Percentiles rank a stretch among this genome's conserved stretches.
These are phyloP conservation scores for Trametes villosa DNA, from an alignment of 768 basidiomycete species.

Conservation along the genomic window DNA sequence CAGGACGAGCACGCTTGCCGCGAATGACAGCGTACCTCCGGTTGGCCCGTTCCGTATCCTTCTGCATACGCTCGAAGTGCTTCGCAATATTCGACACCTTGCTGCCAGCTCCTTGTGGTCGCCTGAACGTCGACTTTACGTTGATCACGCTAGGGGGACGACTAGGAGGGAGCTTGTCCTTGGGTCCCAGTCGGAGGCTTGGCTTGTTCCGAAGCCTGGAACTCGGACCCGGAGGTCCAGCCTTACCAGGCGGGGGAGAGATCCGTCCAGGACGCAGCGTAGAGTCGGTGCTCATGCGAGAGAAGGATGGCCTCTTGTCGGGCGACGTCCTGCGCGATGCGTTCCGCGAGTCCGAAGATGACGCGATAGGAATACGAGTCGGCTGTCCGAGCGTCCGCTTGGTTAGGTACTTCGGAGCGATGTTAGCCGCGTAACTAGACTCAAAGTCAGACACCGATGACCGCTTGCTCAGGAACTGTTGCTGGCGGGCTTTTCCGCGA, in stretches of 20 bases:
- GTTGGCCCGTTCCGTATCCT: constrained; percentile 74
- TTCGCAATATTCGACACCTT: constrained; percentile 89
- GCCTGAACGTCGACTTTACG: constrained; percentile 58
- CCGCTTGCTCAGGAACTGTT: constrained; percentile 54
- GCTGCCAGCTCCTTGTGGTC: constrained; percentile 53
- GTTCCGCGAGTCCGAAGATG: constrained; percentile 57
- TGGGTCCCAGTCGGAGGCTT: constrained; percentile 37
- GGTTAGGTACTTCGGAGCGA: constrained; percentile 76
- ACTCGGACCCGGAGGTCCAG: constrained; percentile 32
- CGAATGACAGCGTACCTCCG: constrained; percentile 86
- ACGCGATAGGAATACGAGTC: constrained; percentile 54
- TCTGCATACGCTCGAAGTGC: constrained; percentile 85
- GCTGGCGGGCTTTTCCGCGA: constrained; percentile 56
- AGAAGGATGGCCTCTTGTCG: constrained; percentile 56
- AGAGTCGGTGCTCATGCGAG: constrained; percentile 30
- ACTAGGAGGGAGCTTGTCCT: constrained; percentile 42
- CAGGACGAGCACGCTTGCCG: constrained; percentile 85
- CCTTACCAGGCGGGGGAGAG: constrained; percentile 49
- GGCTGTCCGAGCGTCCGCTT: constrained; percentile 48
- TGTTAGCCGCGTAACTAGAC: constrained; percentile 90
- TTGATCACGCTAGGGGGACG: constrained; percentile 48
- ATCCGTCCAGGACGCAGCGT: constrained; percentile 24
- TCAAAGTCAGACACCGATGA: constrained; percentile 85
- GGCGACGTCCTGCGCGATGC: constrained; percentile 73
- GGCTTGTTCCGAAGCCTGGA: constrained; percentile 44